Conservation (phyloP, 2,329 filamentous ascomycete genomes). For the Cytospora schulzeri region DNA sequence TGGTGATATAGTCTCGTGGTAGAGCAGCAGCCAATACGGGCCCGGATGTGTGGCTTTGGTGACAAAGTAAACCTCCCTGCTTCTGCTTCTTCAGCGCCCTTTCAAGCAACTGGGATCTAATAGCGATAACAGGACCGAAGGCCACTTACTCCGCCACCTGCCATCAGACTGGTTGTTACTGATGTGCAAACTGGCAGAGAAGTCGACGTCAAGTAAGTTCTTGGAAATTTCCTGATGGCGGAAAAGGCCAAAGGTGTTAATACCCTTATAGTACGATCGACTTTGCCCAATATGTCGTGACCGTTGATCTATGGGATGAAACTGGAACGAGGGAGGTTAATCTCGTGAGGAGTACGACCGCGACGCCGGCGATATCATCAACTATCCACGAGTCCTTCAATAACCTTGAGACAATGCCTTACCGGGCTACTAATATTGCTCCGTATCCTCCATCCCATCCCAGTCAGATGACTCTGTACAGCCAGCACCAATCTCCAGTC, state of each 20-base stretch:
- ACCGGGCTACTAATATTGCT: slow-evolving; percentile 25
- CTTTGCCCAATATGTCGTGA: slow-evolving; percentile 51
- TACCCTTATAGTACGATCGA: slow-evolving; percentile 24
- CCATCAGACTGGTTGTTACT: slow-evolving; percentile 79
- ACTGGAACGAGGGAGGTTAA: slow-evolving; percentile 67
- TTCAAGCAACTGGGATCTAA: slow-evolving; percentile 7
- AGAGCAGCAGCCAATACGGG: slow-evolving; percentile 87
- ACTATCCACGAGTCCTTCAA: slow-evolving; percentile 79
- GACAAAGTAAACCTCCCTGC: slow-evolving; percentile 71
- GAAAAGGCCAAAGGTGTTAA: slow-evolving; percentile 20
- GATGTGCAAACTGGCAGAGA: slow-evolving; percentile 77
- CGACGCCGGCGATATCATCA: slow-evolving; percentile 73
- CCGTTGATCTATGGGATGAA: slow-evolving; percentile 70
- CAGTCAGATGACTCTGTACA: slow-evolving; percentile 25
- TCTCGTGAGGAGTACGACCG: slow-evolving; percentile 64
- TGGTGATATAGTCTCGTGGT: slow-evolving; percentile 64
- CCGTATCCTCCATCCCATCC: slow-evolving; percentile 24
- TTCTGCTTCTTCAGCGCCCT: slow-evolving; percentile 11
- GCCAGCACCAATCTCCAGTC: slow-evolving; percentile 32
- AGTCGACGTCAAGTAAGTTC: slow-evolving; percentile 76
- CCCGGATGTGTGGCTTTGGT: slow-evolving; percentile 98
- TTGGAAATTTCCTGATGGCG: not conserved
- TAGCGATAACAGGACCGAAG: slow-evolving; percentile 72
- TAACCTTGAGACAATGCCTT: slow-evolving; percentile 44
- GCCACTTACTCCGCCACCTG: slow-evolving; percentile 94